A percentile compares a stretch with the other conserved stretches of the same genome.
These are phyloP conservation scores for Xylaria intraflava DNA, from an alignment of 495 filamentous ascomycete genomes.

Conservation along the genomic window DNA sequence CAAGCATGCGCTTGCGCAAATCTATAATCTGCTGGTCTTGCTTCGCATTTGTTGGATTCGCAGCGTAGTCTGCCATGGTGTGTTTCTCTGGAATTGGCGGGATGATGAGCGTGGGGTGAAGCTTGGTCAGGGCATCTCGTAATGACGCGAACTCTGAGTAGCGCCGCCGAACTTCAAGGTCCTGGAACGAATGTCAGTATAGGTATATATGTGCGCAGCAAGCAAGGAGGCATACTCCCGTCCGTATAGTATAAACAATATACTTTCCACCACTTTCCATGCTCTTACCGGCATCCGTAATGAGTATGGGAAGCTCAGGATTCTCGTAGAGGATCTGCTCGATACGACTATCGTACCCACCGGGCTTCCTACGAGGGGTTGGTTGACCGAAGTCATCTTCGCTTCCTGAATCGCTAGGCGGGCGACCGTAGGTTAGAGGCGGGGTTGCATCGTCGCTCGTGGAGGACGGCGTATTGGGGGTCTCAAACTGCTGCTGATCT, in stretches of 20 bases:
- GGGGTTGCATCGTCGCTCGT: slow-evolving; percentile 36
- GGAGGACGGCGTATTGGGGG: slow-evolving; percentile 38
- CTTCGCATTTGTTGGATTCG: slow-evolving; percentile 94
- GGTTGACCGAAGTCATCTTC: slow-evolving; percentile 51
- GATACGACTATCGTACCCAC: slow-evolving; percentile 87
- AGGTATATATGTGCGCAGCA: background rate
- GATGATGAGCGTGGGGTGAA: slow-evolving; percentile 91
- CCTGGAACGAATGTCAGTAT: slow-evolving; percentile 47
- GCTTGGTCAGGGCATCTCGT: slow-evolving; percentile 74
- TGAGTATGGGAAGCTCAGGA: slow-evolving; percentile 78
- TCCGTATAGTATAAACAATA: slow-evolving; percentile 95
- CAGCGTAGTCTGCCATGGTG: slow-evolving; percentile 95
- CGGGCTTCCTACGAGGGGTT: slow-evolving; percentile 62
- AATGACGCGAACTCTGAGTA: slow-evolving; percentile 98
- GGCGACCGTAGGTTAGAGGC: slow-evolving; percentile 20
- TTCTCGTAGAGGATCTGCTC: slow-evolving; percentile 96
- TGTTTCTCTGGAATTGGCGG: slow-evolving; percentile 98
- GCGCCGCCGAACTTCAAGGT: slow-evolving; percentile 85
- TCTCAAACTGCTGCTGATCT: slow-evolving; percentile 37
- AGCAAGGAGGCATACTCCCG: slow-evolving; percentile 58
- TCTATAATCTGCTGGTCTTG: slow-evolving; percentile 96
- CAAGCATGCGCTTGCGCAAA: slow-evolving; percentile 88
- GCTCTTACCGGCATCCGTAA: slow-evolving; percentile 92
- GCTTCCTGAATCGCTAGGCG: slow-evolving; percentile 28
- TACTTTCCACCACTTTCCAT: slow-evolving; percentile 79